These are phyloP conservation scores for Mucor circinelloides DNA, from an alignment of 371 early-diverging fungal genomes.

Conservation along the genomic window DNA sequence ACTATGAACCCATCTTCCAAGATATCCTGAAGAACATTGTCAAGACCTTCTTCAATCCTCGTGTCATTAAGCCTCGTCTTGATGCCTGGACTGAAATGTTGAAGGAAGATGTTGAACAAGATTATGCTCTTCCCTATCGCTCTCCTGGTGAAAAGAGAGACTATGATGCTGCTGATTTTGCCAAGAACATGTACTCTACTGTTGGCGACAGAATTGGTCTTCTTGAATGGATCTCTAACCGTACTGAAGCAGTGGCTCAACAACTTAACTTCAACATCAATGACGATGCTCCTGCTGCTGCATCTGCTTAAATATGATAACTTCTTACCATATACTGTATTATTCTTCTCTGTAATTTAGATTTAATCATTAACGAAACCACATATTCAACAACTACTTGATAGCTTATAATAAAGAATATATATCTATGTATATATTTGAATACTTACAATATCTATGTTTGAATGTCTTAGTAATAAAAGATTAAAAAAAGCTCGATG, in stretches of 20 bases:
- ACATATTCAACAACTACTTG: no score
- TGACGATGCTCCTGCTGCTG: constrained; percentile 16
- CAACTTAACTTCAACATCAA: constrained; percentile 35
- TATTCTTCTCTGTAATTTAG: no score
- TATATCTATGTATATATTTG: no score
- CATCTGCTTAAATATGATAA: not conserved
- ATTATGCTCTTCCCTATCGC: constrained; percentile 30
- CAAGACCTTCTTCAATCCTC: constrained; percentile 52
- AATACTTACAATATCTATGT: no score
- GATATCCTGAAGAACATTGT: constrained; percentile 44
- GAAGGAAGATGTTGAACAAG: constrained; percentile 49
- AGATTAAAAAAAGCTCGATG: no score
- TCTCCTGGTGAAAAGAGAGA: constrained; percentile 40
- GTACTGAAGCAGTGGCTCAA: constrained; percentile 31
- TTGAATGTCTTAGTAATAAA: no score
- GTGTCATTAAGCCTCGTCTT: constrained; percentile 44
- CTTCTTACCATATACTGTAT: no score
- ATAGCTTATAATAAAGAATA: no score
- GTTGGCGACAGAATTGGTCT: constrained; percentile 28
- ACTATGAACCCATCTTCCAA: constrained; percentile 45
- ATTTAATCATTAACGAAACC: no score
- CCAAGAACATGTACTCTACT: constrained; percentile 37
- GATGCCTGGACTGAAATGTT: constrained; percentile 53
- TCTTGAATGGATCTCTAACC: constrained; percentile 32
- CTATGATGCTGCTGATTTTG: constrained; percentile 44